Base-by-base conservation (phyloP, 805 yeast species). In the Spathaspora gorwiae region DNA sequence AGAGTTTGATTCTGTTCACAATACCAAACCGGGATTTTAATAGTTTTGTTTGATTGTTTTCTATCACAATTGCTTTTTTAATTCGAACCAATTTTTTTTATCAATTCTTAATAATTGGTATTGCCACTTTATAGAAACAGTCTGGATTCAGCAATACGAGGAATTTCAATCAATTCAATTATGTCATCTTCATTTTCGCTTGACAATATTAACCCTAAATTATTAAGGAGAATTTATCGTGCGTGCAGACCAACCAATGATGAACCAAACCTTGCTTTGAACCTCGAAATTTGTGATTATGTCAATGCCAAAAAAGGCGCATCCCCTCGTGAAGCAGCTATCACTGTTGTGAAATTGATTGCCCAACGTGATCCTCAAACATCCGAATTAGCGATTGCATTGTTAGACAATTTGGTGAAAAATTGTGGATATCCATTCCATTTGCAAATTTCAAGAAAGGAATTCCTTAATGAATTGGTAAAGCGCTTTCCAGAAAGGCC, bases 391-490 rank as follows among this genome's bases (percentile, higher is more conserved):
- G 97, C 97, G 8, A 66, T 94, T 52, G 79, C 90, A 1, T 68
- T 88, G 42, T 76, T 94, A 49, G 99, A 94, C 61, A 88, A 88
- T 44, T 72, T 94, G 54, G 99, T 94, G 43, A 94, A 94, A 68
- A 94, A 94, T 70, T 94, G 99, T 70, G 99, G 98, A 5, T 94
- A 92, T 64, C 97, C 99, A 7, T 81, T 94, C 68, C 99, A 94
- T 54, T 73, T 94, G 40, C 99, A 94, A 67, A 88, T 94, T 43
- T 87, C 96, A 3, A 79, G 98, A 48, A 90, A 94, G 65, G 98
- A 92, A 62, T 94, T 94, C 56, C 74, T 94, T 57, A 94, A 94
- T 62, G 96, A 89, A 60, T 76, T 94, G 58, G 99, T 94, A 24
- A 86, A 88, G 57, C 71, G 88, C 61, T 94, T 94, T 68, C 98